phyloP scores from a whole-genome alignment of 352 stramenopile species.

The Elongisporangium senticosum region DNA sequence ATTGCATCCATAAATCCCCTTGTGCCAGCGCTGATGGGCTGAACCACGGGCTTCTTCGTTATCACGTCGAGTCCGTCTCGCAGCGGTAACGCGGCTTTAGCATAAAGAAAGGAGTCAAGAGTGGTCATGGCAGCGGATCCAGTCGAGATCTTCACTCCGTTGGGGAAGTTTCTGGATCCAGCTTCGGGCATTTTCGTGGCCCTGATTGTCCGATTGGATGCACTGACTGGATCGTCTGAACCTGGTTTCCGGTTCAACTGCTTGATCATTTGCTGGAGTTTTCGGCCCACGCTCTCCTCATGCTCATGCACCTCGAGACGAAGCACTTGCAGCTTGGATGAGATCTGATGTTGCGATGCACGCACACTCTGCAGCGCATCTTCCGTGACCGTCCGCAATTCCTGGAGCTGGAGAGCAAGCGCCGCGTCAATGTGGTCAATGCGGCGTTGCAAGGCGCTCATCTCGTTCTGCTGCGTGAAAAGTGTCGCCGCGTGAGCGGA shows the following conservation, averaged over 20 bases:
- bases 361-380: slow-evolving; percentile 23
- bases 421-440: slow-evolving; percentile 22
- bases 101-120: slow-evolving; percentile 41
- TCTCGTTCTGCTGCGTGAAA: slow-evolving; percentile 13
- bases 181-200: slow-evolving; percentile 6
- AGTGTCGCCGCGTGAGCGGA: slow-evolving; percentile 3
- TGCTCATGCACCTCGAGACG: slow-evolving; percentile 34
- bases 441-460: slow-evolving; percentile 13
- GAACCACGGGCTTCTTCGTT: slow-evolving; percentile 8
- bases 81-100: slow-evolving; percentile 31
- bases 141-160: slow-evolving; percentile 12
- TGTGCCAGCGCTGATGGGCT: slow-evolving; percentile 1
- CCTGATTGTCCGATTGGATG: slow-evolving; percentile 6
- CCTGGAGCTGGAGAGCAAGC: slow-evolving; percentile 16
- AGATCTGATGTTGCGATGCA: slow-evolving; percentile 22
- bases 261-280: slow-evolving; percentile 27
- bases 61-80: slow-evolving; percentile 5
- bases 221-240: slow-evolving; percentile 1
- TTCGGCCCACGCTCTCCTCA: slow-evolving; percentile 16
- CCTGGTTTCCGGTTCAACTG: slow-evolving; percentile 8
- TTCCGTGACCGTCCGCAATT: slow-evolving; percentile 8
- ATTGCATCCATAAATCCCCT: neutral
- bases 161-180: slow-evolving; percentile 1
- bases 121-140: slow-evolving; percentile 8
- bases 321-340: slow-evolving; percentile 38